Base-by-base conservation (phyloP, 31 red algal genomes). In the Porphyra umbilicalis region DNA sequence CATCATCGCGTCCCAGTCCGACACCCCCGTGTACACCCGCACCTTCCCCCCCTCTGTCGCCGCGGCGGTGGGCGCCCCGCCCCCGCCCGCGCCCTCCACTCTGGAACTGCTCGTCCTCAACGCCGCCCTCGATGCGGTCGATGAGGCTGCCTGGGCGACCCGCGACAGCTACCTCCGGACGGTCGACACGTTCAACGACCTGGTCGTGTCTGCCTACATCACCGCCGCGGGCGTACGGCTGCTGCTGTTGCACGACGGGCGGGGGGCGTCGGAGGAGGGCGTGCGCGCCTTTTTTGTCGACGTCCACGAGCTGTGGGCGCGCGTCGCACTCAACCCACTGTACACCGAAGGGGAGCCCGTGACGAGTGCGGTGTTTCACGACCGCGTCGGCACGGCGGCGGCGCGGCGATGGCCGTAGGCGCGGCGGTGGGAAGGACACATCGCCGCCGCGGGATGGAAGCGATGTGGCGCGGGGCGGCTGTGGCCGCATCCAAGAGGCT, bases 261-360 rank as follows among this genome's bases (percentile, higher is more conserved):
- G 44, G n/a, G n/a, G n/a, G n/a, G 57, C 57, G 57, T 18, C 25
- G 35, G 80, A 82, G 42, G 80, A 82, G 34, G 80, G 80, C 39
- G 39, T 82, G 29, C 33, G 32, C 34, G 33, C 35, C 35, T 82
- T 82, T 31, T 82, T 82, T 36, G 32, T 71, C 14, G 57, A 82
- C 32, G 32, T 82, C 34, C 35, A 82, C 57, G 80, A 82, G 36
- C 57, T 82, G 34, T 82, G 32, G 32, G 57, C 35, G 15, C 32
- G 35, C 34, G 57, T 82, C 29, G 36, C 80, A 34, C 80, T 82
- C 42, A 82, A 82, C 80, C 80, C 80, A 34, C 57, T 82, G 32
- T 82, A 82, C 80, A 3, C 6, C 11, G 35, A 39, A 6, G 80
- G 57, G 33, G 33, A 38, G 35, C 80, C 80, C 6, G 57, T 82